phyloP scores from a whole-genome alignment of 768 basidiomycete genomes.

The Pleurotus tuoliensis region DNA sequence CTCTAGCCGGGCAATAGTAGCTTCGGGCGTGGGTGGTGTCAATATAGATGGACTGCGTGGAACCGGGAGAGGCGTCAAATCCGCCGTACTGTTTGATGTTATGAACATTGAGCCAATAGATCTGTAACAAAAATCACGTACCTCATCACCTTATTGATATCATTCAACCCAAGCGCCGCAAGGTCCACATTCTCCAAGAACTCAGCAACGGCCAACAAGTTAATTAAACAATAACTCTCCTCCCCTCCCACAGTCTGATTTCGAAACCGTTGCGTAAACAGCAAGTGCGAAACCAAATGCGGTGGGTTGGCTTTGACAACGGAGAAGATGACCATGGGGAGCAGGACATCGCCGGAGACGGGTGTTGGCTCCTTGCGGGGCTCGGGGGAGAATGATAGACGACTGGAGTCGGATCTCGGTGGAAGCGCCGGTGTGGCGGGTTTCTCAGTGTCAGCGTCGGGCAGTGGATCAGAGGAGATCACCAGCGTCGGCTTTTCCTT shows the following conservation, averaged over 20 bases:
- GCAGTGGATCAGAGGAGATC: neutral
- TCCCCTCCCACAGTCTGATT: constrained; percentile 68
- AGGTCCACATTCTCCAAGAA: constrained; percentile 95
- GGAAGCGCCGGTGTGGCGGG: constrained; percentile 4
- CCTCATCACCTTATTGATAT: constrained; percentile 53
- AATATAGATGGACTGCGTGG: constrained; percentile 41
- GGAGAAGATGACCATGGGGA: constrained; percentile 91
- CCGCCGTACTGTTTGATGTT: constrained; percentile 52
- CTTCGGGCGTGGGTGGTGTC: constrained; percentile 38
- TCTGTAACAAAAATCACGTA: constrained; percentile 22
- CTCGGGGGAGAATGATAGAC: constrained; percentile 16
- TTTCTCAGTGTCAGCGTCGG: neutral
- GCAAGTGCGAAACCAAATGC: constrained; percentile 68
- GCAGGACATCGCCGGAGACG: constrained; percentile 83
- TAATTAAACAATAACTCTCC: constrained; percentile 90
- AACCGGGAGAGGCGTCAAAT: constrained; percentile 79
- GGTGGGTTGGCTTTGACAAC: constrained; percentile 92
- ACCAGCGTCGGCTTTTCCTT: neutral
- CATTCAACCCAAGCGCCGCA: constrained; percentile 56
- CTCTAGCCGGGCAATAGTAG: constrained; percentile 32
- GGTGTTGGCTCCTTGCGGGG: constrained; percentile 35
- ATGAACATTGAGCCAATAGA: constrained; percentile 1
- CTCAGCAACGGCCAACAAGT: constrained; percentile 91
- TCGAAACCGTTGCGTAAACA: constrained; percentile 59
- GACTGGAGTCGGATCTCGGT: constrained; percentile 10